These are phyloP conservation scores for Staphylotrichum longicolle DNA, from an alignment of 495 filamentous ascomycete species.

Conservation along the genomic window DNA sequence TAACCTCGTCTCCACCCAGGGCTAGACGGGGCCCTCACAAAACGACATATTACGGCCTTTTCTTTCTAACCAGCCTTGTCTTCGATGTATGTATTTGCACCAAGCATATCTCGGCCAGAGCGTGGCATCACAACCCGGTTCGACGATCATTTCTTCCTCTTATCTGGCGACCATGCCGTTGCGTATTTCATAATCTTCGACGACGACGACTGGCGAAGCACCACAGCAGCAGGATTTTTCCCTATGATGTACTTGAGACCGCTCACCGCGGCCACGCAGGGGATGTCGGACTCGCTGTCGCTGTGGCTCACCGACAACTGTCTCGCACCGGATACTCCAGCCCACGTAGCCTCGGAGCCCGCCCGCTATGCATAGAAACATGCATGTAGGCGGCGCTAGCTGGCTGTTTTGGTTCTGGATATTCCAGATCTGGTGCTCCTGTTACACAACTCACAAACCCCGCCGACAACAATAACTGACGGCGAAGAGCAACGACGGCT, in stretches of 20 bases:
- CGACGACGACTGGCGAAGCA: conserved; percentile 11
- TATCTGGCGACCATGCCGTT: neutral
- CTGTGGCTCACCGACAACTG: conserved; percentile 8
- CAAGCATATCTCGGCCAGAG: conserved; percentile 8
- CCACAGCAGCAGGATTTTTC: conserved; percentile 2
- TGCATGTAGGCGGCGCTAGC: conserved; percentile 1
- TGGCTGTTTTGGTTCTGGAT: conserved; percentile 22
- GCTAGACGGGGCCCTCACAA: conserved; percentile 23
- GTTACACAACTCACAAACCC: conserved; percentile 10
- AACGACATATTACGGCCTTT: neutral
- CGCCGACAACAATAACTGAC: neutral
- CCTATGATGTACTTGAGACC: conserved; percentile 3
- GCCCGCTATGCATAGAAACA: conserved; percentile 4
- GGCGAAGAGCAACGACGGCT: conserved; percentile 14
- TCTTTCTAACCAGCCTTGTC: neutral
- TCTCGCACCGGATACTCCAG: conserved; percentile 1
- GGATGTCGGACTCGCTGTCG: conserved; percentile 8
- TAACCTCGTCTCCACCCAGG: conserved; percentile 36
- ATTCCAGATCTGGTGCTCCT: conserved; percentile 20
- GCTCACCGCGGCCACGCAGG: neutral
- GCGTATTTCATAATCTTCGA: conserved; percentile 11
- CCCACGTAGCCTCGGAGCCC: neutral
- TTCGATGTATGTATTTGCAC: conserved; percentile 11
- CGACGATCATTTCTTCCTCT: neutral
- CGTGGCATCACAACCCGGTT: neutral